A percentile compares a stretch with the other conserved stretches of the same genome.
Evolutionary conservation across 108 stramenopile genomes (phyloP).

Genomic region (Licmophora abbreviata): DNA sequence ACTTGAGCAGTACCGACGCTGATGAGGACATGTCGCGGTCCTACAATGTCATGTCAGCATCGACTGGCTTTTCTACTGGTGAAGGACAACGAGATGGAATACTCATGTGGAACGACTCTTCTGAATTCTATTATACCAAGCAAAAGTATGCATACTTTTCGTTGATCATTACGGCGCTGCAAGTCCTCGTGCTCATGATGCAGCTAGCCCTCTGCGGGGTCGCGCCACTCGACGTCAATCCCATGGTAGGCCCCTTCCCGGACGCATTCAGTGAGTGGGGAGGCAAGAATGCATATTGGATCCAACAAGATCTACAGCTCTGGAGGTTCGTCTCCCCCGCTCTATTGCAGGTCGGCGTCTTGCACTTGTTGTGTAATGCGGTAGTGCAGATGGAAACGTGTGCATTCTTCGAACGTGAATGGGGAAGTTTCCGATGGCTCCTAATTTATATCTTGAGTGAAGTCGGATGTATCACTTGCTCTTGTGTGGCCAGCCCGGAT

Average conservation of each 20-base stretch:
- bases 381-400: constrained; percentile 43
- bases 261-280: constrained; percentile 60
- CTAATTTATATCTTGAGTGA: constrained; percentile 30
- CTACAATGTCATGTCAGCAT: too few species aligned
- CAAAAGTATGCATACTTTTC: too few species aligned
- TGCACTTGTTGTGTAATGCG: constrained; percentile 47
- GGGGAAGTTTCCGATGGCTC: constrained; percentile 33
- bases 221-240: constrained; percentile 45
- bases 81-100: too few species aligned
- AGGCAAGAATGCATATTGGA: constrained; percentile 48
- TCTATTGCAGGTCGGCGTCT: constrained; percentile 45
- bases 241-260: constrained; percentile 63
- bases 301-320: constrained; percentile 29
- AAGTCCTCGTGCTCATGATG: constrained; percentile 24
- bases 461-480: constrained; percentile 14
- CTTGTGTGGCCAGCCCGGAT: constrained; percentile 26
- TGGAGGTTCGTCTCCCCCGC: constrained; percentile 44
- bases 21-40: too few species aligned
- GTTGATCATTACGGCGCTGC: constrained; percentile 20
- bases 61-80: too few species aligned
- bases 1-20: too few species aligned
- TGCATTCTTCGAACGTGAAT: constrained; percentile 52
- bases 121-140: too few species aligned
- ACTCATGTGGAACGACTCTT: too few species aligned
- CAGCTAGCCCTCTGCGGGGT: constrained; percentile 40